A percentile compares a stretch with the other conserved stretches of the same genome.
These are phyloP conservation scores for Diaporthe citrichinensis DNA, from an alignment of 2,329 filamentous ascomycete genomes.

Conservation along the genomic window DNA sequence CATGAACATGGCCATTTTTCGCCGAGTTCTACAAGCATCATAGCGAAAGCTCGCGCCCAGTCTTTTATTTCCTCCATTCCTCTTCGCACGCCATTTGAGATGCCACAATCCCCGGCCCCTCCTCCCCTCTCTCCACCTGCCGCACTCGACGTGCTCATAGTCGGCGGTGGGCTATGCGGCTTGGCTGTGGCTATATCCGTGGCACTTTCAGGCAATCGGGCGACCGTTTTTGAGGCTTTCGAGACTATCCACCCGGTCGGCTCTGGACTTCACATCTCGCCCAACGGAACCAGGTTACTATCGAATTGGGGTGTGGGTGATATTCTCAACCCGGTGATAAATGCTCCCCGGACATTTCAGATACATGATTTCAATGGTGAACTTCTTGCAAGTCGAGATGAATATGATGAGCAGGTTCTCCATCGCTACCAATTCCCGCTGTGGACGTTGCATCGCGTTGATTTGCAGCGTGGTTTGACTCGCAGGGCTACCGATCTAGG, in stretches of 20 bases:
- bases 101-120: neutral
- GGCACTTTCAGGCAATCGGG: neutral
- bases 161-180: slow-evolving; percentile 15
- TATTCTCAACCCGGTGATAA: neutral
- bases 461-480: slow-evolving; percentile 5
- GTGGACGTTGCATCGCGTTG: slow-evolving; percentile 19
- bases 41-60: neutral
- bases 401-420: neutral
- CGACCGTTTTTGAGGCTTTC: slow-evolving; percentile 17
- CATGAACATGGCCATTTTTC: neutral
- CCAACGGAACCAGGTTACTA: slow-evolving; percentile 10
- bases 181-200: slow-evolving; percentile 7
- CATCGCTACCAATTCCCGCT: neutral
- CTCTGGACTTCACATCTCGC: slow-evolving; percentile 2
- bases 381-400: neutral
- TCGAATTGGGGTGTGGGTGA: neutral
- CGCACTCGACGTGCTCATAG: slow-evolving; percentile 16
- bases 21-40: neutral
- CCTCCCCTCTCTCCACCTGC: neutral
- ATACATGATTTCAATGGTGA: neutral
- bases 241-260: slow-evolving; percentile 11
- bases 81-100: neutral
- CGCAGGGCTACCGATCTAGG: neutral
- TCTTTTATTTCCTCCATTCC: neutral
- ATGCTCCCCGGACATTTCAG: neutral